Percentiles rank a stretch among this genome's conserved stretches.
Conservation (phyloP, 768 basidiomycete species). For the Naganishia onofrii region DNA sequence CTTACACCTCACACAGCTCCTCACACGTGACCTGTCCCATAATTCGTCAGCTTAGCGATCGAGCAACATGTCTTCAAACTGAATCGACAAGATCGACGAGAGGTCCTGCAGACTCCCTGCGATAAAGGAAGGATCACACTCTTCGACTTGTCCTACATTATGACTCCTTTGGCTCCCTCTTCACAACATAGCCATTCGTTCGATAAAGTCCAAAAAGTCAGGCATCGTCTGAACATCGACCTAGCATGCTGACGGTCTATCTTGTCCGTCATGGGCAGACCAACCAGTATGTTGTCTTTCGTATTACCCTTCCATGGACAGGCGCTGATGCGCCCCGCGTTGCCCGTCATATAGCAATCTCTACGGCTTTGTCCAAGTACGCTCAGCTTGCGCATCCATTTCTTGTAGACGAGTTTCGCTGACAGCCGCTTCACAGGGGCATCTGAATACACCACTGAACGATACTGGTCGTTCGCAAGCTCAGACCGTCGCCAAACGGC, state of each 20-base stretch:
- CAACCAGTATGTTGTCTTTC: background rate
- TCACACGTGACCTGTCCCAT: too few relatives aligned
- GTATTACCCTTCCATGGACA: background rate
- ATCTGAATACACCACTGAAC: constrained; percentile 68
- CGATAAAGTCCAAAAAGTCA: background rate
- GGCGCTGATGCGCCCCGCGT: background rate
- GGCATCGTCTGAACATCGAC: background rate
- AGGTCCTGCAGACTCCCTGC: too few relatives aligned
- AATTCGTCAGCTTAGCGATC: too few relatives aligned
- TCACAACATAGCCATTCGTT: background rate
- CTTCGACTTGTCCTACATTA: too few relatives aligned
- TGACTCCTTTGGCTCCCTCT: background rate
- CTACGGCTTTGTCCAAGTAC: background rate
- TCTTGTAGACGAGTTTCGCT: background rate
- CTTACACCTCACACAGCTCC: too few relatives aligned
- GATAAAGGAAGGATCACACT: too few relatives aligned
- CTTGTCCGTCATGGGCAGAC: constrained; percentile 27
- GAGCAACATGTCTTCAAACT: too few relatives aligned
- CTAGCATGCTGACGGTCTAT: constrained; percentile 23
- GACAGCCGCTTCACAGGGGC: constrained; percentile 61
- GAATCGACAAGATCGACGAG: too few relatives aligned
- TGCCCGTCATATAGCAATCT: background rate
- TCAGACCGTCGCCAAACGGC: constrained; percentile 58
- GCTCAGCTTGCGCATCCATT: background rate
- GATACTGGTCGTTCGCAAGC: constrained; percentile 64